Evolutionary conservation across 2,329 filamentous ascomycete species (phyloP), one percentile per base, ranked within the genome.

Genomic region (Hortaea werneckii): DNA sequence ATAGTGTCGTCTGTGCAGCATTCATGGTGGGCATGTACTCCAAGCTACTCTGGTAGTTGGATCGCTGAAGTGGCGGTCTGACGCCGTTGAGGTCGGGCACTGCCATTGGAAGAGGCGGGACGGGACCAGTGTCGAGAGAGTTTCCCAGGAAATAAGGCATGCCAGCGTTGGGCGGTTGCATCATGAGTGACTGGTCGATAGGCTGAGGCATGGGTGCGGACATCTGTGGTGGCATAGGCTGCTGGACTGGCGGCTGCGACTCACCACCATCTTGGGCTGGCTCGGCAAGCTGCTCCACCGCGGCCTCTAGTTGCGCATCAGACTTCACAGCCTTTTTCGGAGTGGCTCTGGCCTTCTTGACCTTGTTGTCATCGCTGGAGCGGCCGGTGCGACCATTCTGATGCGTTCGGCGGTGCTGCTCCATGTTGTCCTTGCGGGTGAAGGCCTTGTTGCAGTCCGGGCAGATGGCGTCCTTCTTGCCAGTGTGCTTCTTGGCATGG

Each of bases 401-500:
- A 63, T 89, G 85, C 0, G 84, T 88, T 57, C 85, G 78, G 29
- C 86, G 75, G 58, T 89, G 85, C 67, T 88, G 85, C 72, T 87
- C 87, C 85, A 89, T 89, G 71, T 89, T 89, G 72, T 89, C 85
- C 56, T 83, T 81, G 52, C 85, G 82, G 8, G 83, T 87, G 57
- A 89, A 89, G 58, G 83, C 85, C 68, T 87, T 87, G 64, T 79
- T 77, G 70, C 85, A 89, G 49, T 82, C 82, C 0, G 74, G 68
- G 58, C 76, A 85, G 29, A 80, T 77, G 20, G 87, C 82, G 10
- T 80, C 80, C 69, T 89, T 89, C 66, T 87, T 84, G 41, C 83
- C 83, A 1, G 83, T 87, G 69, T 90, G 85, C 59, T 87, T 88
- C 65, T 88, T 88, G 49, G 84, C 85, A 63, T 90, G 85, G 37